Percentiles rank a stretch among this genome's conserved stretches.
Evolutionary conservation across 768 basidiomycete genomes (phyloP).

Genomic region (Phylloporus sp.): DNA sequence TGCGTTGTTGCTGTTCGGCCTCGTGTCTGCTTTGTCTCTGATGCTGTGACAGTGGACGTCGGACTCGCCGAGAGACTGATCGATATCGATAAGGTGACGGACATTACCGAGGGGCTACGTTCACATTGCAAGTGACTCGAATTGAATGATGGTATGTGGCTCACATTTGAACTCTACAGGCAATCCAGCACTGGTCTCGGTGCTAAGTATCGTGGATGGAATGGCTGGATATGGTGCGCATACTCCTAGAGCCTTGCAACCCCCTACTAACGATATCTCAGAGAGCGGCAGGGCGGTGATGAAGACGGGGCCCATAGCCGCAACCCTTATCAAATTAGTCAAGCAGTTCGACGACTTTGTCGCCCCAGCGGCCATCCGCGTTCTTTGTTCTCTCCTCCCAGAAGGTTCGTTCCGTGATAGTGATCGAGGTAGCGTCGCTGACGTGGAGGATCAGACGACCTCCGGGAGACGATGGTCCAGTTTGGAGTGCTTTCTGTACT

Average conservation of each 20-base stretch:
- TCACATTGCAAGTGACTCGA: conserved; percentile 11
- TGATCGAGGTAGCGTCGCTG: not conserved
- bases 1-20: not conserved
- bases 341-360: conserved; percentile 26
- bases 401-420: conserved; percentile 14
- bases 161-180: conserved; percentile 12
- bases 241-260: not conserved
- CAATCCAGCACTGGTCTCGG: conserved; percentile 18
- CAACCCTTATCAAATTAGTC: conserved; percentile 19
- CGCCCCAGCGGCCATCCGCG: conserved; percentile 23
- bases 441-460: conserved; percentile 12
- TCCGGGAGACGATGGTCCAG: conserved; percentile 17
- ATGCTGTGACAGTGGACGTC: conserved; percentile 10
- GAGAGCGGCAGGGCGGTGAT: conserved; percentile 6
- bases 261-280: not conserved
- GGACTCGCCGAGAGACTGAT: conserved; percentile 13
- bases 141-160: not conserved
- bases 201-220: conserved; percentile 17
- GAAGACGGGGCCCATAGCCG: conserved; percentile 1
- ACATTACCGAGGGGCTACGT: conserved; percentile 14
- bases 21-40: not conserved
- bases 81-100: conserved; percentile 13
- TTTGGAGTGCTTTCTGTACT: conserved; percentile 13
- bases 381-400: conserved; percentile 20
- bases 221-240: conserved; percentile 14